A percentile compares a stretch with the other conserved stretches of the same genome.
Conservation (phyloP, 352 stramenopile genomes). For the Phytophthora cryptogea region DNA sequence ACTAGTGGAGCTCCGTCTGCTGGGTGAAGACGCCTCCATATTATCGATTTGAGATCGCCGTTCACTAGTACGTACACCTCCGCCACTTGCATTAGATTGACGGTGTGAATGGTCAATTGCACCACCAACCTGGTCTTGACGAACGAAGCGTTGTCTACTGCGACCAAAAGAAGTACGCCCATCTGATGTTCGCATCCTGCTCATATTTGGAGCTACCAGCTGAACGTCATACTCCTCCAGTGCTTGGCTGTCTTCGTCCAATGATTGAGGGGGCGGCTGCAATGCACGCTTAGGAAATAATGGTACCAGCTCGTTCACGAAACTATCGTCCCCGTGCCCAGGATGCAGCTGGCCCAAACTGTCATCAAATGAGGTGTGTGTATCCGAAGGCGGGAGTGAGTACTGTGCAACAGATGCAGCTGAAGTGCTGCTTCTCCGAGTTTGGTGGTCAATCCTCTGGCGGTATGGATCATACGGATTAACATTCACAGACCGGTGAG, state of each 20-base stretch:
- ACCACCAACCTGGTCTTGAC: slow-evolving; percentile 1
- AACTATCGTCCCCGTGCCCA: slow-evolving; percentile 39
- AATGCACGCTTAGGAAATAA: slow-evolving; percentile 48
- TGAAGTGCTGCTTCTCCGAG: slow-evolving; percentile 32
- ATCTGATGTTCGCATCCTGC: slow-evolving; percentile 34
- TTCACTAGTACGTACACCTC: not conserved
- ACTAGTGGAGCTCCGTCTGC: slow-evolving; percentile 10
- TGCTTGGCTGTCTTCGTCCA: slow-evolving; percentile 24
- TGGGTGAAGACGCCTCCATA: slow-evolving; percentile 3
- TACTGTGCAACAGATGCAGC: slow-evolving; percentile 49
- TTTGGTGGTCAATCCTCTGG: slow-evolving; percentile 33
- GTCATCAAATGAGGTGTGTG: slow-evolving; percentile 64
- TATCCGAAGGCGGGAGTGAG: slow-evolving; percentile 62
- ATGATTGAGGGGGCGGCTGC: slow-evolving; percentile 1
- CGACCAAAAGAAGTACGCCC: slow-evolving; percentile 16
- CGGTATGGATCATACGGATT: slow-evolving; percentile 25
- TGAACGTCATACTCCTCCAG: slow-evolving; percentile 44
- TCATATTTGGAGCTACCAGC: slow-evolving; percentile 39
- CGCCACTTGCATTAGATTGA: slow-evolving; percentile 5
- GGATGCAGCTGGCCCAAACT: slow-evolving; percentile 34
- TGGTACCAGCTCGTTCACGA: slow-evolving; percentile 65
- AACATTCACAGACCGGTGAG: slow-evolving; percentile 5
- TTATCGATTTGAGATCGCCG: not conserved
- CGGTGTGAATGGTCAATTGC: slow-evolving; percentile 6
- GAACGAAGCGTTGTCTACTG: slow-evolving; percentile 19